A percentile compares a stretch with the other conserved stretches of the same genome.
Evolutionary conservation across 305 asterid genomes (phyloP).

Genomic region (Fraxinus albicans): DNA sequence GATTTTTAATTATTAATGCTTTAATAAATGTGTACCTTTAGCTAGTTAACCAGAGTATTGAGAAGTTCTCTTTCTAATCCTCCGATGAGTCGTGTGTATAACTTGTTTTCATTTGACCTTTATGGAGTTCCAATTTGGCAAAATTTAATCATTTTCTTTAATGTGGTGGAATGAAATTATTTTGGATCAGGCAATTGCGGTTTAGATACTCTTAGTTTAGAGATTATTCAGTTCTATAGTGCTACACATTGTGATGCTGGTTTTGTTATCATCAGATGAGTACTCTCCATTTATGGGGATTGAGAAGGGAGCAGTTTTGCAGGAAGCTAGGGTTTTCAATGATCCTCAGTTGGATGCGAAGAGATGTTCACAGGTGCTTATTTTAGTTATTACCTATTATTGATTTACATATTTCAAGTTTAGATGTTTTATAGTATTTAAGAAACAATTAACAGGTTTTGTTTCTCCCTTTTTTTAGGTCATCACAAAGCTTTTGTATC

Average conservation of each 20-base stretch:
- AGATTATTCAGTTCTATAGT: not conserved
- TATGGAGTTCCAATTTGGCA: not conserved
- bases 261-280: constrained; percentile 48
- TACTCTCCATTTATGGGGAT: constrained; percentile 87
- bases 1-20: not conserved
- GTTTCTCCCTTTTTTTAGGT: constrained; percentile 49
- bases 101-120: not conserved
- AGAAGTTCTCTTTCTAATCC: not conserved
- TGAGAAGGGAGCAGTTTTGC: constrained; percentile 93
- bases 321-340: constrained; percentile 93
- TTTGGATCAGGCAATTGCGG: constrained; percentile 3
- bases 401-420: not conserved
- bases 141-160: not conserved
- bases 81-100: not conserved
- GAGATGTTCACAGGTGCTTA: constrained; percentile 78
- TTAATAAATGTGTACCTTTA: not conserved
- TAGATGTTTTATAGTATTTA: not conserved
- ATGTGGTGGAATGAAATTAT: not conserved
- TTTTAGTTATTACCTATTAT: not conserved
- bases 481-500: constrained; percentile 94
- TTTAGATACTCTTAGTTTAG: constrained; percentile 5
- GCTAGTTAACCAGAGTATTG: not conserved
- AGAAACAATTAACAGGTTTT: constrained; percentile 16
- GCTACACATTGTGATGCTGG: constrained; percentile 15
- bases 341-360: constrained; percentile 92